These are phyloP conservation scores for Aspergillus melleus DNA, from an alignment of 2,329 filamentous ascomycete genomes.

Conservation along the genomic window DNA sequence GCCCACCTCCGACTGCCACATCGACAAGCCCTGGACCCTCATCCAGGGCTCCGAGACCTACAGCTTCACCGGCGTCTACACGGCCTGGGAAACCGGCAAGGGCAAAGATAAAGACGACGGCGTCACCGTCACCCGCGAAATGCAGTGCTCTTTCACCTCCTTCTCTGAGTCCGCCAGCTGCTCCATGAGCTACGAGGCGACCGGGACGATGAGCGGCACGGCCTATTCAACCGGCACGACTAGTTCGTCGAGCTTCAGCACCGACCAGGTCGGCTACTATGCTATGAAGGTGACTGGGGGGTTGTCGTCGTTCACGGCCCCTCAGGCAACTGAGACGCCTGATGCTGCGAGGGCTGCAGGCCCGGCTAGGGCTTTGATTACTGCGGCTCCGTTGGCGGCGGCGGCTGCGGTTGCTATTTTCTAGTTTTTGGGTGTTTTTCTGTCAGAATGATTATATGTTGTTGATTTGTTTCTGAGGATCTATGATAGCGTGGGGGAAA, in stretches of 20 bases:
- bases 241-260: background rate
- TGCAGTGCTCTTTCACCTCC: constrained; percentile 18
- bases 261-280: constrained; percentile 4
- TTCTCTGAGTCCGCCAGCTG: constrained; percentile 19
- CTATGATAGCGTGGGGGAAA: background rate
- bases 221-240: background rate
- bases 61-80: constrained; percentile 21
- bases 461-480: background rate
- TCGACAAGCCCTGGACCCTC: constrained; percentile 21
- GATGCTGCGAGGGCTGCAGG: constrained; percentile 16
- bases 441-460: background rate
- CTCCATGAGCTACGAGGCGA: constrained; percentile 16
- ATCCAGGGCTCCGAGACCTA: constrained; percentile 24
- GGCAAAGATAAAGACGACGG: constrained; percentile 6
- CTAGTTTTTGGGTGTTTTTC: background rate
- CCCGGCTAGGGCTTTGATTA: constrained; percentile 19
- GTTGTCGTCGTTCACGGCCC: constrained; percentile 16
- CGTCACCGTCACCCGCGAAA: constrained; percentile 19
- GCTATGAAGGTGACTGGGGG: constrained; percentile 23
- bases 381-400: constrained; percentile 24
- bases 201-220: constrained; percentile 6
- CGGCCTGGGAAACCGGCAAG: constrained; percentile 9
- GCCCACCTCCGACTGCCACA: constrained; percentile 24
- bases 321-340: constrained; percentile 20
- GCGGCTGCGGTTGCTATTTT: constrained; percentile 23